phyloP scores from a whole-genome alignment of 306 rosid genomes.

The Luffa acutangula region DNA sequence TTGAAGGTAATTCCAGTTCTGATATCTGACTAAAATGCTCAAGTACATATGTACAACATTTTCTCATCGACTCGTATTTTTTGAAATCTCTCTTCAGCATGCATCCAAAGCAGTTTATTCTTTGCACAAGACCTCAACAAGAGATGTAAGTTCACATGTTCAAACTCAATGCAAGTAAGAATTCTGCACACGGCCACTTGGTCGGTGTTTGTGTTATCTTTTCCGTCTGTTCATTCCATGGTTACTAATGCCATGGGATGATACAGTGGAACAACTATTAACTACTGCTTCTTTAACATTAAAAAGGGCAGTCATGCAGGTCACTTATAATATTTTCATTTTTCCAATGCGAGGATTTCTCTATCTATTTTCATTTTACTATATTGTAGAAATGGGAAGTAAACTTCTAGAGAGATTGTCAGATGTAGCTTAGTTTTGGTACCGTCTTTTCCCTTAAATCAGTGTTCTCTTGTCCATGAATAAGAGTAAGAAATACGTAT shows the following conservation, averaged over 20 bases:
- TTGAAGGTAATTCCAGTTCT: conserved; percentile 45
- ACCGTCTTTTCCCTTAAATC: neutral
- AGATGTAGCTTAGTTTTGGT: neutral
- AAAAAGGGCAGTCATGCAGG: neutral
- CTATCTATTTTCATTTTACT: neutral
- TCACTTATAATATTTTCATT: neutral
- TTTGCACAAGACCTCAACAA: conserved; percentile 80
- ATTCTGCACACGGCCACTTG: neutral
- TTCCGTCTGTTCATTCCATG: neutral
- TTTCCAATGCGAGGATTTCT: neutral
- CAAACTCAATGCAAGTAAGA: conserved; percentile 3
- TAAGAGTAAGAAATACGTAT: neutral
- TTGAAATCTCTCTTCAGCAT: conserved; percentile 35
- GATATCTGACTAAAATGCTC: neutral
- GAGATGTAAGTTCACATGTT: conserved; percentile 53
- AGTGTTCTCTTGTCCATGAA: neutral
- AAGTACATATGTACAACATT: conserved; percentile 3
- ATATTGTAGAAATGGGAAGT: neutral
- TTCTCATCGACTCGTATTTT: neutral
- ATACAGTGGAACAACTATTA: neutral
- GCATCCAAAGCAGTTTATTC: conserved; percentile 92
- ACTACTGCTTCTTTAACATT: neutral
- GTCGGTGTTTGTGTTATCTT: neutral
- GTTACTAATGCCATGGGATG: neutral
- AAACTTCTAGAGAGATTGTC: neutral